Percentiles rank a stretch among this genome's conserved stretches.
These are phyloP conservation scores for Cladosporium oxysporum DNA, from an alignment of 2,329 filamentous ascomycete species.

Conservation along the genomic window DNA sequence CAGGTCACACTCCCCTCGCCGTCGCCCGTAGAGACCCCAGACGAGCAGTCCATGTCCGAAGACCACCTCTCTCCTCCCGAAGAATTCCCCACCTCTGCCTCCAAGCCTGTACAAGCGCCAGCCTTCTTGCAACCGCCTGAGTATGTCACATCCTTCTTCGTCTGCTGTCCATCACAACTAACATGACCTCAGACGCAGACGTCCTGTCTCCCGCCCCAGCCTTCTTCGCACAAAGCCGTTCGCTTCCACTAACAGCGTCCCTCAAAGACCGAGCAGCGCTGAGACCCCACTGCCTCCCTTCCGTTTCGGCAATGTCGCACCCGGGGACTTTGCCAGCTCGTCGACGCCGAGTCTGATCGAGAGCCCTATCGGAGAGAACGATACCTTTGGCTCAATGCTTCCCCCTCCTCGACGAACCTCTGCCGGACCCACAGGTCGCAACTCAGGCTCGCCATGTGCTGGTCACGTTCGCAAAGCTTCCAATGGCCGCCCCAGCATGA, in stretches of 20 bases:
- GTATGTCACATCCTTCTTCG: conserved; percentile 25
- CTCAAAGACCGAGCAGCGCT: conserved; percentile 55
- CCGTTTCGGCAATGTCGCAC: conserved; percentile 64
- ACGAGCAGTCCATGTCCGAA: conserved; percentile 36
- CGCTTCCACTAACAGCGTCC: conserved; percentile 65
- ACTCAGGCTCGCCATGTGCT: conserved; percentile 73
- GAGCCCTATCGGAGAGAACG: conserved; percentile 60
- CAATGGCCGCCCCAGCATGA: conserved; percentile 60
- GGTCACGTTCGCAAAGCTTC: conserved; percentile 68
- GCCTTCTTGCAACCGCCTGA: conserved; percentile 33
- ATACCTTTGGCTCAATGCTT: conserved; percentile 50
- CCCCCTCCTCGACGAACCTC: conserved; percentile 67
- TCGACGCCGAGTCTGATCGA: conserved; percentile 72
- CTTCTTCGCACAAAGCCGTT: conserved; percentile 73
- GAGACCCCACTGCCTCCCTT: conserved; percentile 73
- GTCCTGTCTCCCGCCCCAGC: conserved; percentile 65
- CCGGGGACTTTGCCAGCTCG: conserved; percentile 41
- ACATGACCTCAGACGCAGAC: conserved; percentile 32
- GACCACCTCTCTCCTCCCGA: conserved; percentile 37
- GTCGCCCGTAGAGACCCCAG: conserved; percentile 58
- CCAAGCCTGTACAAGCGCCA: conserved; percentile 24
- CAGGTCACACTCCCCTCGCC: conserved; percentile 72
- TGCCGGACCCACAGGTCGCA: conserved; percentile 59
- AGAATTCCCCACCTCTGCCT: conserved; percentile 21
- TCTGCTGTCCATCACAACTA: conserved; percentile 12